These are phyloP conservation scores for Penicillium sp. DNA, from an alignment of 2,329 filamentous ascomycete genomes.

Conservation along the genomic window DNA sequence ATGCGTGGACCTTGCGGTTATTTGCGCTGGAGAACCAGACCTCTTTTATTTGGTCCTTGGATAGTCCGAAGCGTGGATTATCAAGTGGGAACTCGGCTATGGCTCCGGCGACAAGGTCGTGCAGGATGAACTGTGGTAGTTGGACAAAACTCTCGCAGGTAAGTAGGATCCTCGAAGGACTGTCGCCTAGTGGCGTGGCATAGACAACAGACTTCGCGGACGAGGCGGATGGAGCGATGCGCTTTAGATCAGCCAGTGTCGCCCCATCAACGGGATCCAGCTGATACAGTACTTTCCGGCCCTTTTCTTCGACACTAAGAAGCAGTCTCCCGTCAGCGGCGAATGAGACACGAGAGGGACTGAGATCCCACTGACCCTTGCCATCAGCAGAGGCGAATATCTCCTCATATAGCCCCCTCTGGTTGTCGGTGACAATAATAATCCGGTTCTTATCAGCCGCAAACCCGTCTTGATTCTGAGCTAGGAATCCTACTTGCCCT, in stretches of 20 bases:
- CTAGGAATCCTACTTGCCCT: background rate
- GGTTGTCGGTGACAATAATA: background rate
- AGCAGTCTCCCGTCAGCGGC: background rate
- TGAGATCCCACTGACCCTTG: slow-evolving; percentile 6
- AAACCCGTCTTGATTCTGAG: slow-evolving; percentile 4
- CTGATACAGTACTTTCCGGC: background rate
- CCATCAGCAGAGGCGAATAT: slow-evolving; percentile 8
- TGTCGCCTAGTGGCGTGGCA: background rate
- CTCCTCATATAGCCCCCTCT: background rate
- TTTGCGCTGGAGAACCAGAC: slow-evolving; percentile 1
- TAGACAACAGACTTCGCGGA: background rate
- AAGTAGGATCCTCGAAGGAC: background rate
- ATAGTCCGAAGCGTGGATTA: background rate
- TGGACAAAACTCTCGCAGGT: background rate
- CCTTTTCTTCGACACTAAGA: background rate
- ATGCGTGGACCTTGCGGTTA: slow-evolving; percentile 4
- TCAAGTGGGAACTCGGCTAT: background rate
- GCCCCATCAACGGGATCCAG: background rate
- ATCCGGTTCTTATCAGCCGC: background rate
- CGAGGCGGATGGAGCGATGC: background rate
- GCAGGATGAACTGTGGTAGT: background rate
- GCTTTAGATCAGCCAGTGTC: background rate
- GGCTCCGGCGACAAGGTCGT: background rate
- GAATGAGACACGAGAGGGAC: slow-evolving; percentile 1
- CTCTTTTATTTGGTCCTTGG: background rate